These are phyloP conservation scores for Chamaenerion angustifolium DNA, from an alignment of 345 rosid genomes.

Conservation along the genomic window DNA sequence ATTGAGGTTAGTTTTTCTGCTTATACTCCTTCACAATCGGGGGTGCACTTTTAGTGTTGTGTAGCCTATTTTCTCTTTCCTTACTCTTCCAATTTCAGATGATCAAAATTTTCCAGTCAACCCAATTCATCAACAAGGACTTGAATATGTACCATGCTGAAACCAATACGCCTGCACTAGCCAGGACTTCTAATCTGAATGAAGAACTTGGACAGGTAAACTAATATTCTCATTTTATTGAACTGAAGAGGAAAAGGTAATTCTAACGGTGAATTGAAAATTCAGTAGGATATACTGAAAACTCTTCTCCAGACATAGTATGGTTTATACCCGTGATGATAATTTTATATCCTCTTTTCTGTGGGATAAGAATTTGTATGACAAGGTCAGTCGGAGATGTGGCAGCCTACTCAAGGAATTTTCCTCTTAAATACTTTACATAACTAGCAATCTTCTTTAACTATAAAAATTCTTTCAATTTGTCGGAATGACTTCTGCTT, in stretches of 20 bases:
- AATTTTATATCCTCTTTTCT: no score
- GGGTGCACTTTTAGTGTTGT: conserved; percentile 1
- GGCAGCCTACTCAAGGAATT: no score
- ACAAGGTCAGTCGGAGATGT: no score
- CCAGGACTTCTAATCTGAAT: conserved; percentile 95
- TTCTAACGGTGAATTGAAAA: no score
- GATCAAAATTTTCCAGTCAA: conserved; percentile 93
- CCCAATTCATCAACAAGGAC: conserved; percentile 94
- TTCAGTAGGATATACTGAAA: no score
- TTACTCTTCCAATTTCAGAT: conserved; percentile 33
- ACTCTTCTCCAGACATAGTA: no score
- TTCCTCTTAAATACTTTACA: no score
- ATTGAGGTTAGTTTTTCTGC: conserved; percentile 54
- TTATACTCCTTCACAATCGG: background rate
- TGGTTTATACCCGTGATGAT: no score
- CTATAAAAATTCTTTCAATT: no score
- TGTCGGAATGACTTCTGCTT: background rate
- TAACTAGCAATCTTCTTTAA: no score
- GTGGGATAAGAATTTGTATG: no score
- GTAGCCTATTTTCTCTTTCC: conserved; percentile 9
- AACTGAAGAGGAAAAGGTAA: no score
- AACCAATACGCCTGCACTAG: conserved; percentile 83
- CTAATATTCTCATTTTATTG: background rate
- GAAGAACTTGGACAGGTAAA: conserved; percentile 99
- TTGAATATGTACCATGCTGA: conserved; percentile 82